Evolutionary conservation across 2,329 filamentous ascomycete genomes (phyloP).

Genomic region (Knufia fluminis): DNA sequence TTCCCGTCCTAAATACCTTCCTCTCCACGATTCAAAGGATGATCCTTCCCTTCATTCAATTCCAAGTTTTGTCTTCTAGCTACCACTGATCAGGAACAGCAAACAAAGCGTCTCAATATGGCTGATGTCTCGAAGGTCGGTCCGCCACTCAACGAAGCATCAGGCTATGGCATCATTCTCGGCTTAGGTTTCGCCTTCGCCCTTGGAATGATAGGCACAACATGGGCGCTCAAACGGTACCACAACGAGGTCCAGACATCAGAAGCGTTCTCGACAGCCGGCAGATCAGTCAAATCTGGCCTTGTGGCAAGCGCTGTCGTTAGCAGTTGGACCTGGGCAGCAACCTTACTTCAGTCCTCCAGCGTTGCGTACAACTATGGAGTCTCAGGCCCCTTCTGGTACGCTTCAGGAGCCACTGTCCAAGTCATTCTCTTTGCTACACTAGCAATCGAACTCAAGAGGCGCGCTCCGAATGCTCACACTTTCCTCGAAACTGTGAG

Average conservation of each 20-base stretch:
- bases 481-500: slow-evolving; percentile 74
- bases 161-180: slow-evolving; percentile 69
- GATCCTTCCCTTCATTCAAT: not conserved
- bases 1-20: not conserved
- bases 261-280: slow-evolving; percentile 86
- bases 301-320: slow-evolving; percentile 85
- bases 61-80: not conserved
- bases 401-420: slow-evolving; percentile 66
- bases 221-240: slow-evolving; percentile 59
- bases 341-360: slow-evolving; percentile 67
- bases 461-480: slow-evolving; percentile 78
- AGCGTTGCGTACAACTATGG: slow-evolving; percentile 75
- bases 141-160: slow-evolving; percentile 42
- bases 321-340: slow-evolving; percentile 88
- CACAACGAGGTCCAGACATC: slow-evolving; percentile 72
- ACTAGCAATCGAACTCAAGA: slow-evolving; percentile 79
- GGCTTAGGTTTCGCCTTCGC: slow-evolving; percentile 67
- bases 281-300: slow-evolving; percentile 79
- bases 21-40: not conserved
- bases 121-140: slow-evolving; percentile 4
- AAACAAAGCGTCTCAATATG: not conserved
- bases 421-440: slow-evolving; percentile 87
- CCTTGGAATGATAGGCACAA: slow-evolving; percentile 65
- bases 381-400: slow-evolving; percentile 57
- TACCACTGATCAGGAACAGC: not conserved